These are phyloP conservation scores for Claviceps purpurea DNA, from an alignment of 2,329 filamentous ascomycete species.

Conservation along the genomic window DNA sequence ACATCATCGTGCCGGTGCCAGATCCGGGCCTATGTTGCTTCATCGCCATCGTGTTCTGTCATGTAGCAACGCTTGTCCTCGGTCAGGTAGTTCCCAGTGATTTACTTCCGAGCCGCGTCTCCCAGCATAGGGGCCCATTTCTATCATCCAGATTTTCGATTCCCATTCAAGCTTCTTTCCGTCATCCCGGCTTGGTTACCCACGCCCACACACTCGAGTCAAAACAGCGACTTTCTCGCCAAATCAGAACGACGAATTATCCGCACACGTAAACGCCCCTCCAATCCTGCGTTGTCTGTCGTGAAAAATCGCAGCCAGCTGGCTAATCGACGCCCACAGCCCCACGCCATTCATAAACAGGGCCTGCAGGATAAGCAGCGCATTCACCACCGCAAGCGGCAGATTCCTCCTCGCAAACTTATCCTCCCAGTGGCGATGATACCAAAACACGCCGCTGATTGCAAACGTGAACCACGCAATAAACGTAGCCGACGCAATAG, in stretches of 20 bases:
- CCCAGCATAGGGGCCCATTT: too few species aligned
- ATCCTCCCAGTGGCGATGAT: constrained; percentile 22
- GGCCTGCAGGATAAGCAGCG: constrained; percentile 17
- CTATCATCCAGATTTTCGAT: too few species aligned
- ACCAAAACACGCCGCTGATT: constrained; percentile 22
- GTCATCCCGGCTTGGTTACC: too few species aligned
- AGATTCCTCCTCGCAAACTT: constrained; percentile 5
- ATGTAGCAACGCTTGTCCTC: too few species aligned
- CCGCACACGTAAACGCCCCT: constrained; percentile 21
- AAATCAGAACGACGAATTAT: constrained; percentile 21
- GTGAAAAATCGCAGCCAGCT: constrained; percentile 16
- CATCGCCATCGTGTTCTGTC: too few species aligned
- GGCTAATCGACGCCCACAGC: constrained; percentile 20
- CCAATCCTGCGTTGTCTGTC: constrained; percentile 10
- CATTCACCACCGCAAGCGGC: constrained; percentile 11
- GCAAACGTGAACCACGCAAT: constrained; percentile 24
- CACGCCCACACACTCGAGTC: too few species aligned
- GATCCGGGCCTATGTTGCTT: too few species aligned
- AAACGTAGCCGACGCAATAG: constrained; percentile 23
- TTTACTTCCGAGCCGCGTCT: too few species aligned
- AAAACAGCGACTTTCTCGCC: too few species aligned
- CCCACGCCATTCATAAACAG: constrained; percentile 23
- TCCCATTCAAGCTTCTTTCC: too few species aligned
- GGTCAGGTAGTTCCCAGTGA: too few species aligned
- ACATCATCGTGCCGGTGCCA: too few species aligned